A percentile compares a stretch with the other conserved stretches of the same genome.
Evolutionary conservation across 805 yeast genomes (phyloP).

Genomic region (Ogataea paradorogensis): DNA sequence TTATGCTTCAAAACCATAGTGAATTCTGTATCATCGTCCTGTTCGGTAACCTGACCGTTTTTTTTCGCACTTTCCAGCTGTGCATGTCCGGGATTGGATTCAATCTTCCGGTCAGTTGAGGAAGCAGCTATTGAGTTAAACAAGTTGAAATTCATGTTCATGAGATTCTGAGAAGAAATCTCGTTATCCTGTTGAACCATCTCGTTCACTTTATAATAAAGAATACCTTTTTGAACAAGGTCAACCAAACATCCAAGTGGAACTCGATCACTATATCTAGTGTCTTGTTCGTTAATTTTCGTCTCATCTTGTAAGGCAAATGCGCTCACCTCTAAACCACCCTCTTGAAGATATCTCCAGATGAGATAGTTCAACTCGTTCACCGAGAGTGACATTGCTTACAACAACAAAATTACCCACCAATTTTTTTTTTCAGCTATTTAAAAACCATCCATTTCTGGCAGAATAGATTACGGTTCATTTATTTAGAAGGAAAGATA

Average conservation of each 20-base stretch:
- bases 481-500: background rate
- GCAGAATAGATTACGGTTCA: constrained; percentile 7
- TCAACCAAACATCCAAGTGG: constrained; percentile 82
- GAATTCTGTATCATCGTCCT: constrained; percentile 21
- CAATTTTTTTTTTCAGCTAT: constrained; percentile 2
- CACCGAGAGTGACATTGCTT: constrained; percentile 71
- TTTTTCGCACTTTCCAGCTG: constrained; percentile 1
- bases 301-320: constrained; percentile 78
- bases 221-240: constrained; percentile 81
- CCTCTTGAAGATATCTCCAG: constrained; percentile 90
- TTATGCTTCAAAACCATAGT: constrained; percentile 40
- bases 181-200: constrained; percentile 33
- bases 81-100: constrained; percentile 1
- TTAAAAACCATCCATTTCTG: constrained; percentile 2
- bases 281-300: constrained; percentile 55
- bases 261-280: constrained; percentile 45
- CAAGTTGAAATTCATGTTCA: constrained; percentile 42
- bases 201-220: constrained; percentile 69
- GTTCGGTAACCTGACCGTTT: background rate
- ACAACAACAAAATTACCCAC: constrained; percentile 9
- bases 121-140: constrained; percentile 45
- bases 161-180: constrained; percentile 23
- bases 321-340: constrained; percentile 74
- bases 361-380: constrained; percentile 84
- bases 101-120: constrained; percentile 10